Evolutionary conservation across 2,329 filamentous ascomycete species (phyloP).

Genomic region (Mariannaea sp.): DNA sequence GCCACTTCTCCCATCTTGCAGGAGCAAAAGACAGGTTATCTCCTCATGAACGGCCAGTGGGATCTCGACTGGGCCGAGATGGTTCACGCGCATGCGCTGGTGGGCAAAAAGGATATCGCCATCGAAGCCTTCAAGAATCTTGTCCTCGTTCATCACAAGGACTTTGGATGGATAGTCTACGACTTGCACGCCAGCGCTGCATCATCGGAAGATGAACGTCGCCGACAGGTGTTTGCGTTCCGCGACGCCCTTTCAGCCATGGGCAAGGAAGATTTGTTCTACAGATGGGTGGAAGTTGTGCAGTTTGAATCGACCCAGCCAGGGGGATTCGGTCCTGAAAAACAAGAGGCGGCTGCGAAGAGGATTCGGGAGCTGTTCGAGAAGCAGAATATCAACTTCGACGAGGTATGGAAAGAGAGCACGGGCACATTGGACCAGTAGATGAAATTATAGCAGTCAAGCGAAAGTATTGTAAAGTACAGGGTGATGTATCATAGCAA

Average conservation of each 20-base stretch:
- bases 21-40: constrained; percentile 81
- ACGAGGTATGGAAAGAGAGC: constrained; percentile 72
- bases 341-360: constrained; percentile 72
- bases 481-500: background rate
- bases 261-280: constrained; percentile 89
- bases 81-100: constrained; percentile 71
- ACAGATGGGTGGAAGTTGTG: constrained; percentile 89
- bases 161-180: constrained; percentile 67
- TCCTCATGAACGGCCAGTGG: constrained; percentile 84
- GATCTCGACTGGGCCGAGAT: constrained; percentile 86
- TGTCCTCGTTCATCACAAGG: constrained; percentile 70
- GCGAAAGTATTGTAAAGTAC: constrained; percentile 1
- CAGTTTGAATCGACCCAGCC: constrained; percentile 83
- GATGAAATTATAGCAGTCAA: background rate
- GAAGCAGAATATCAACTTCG: constrained; percentile 78
- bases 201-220: constrained; percentile 63
- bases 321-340: constrained; percentile 76
- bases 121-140: constrained; percentile 73
- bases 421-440: constrained; percentile 8
- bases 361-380: constrained; percentile 79
- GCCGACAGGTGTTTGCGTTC: constrained; percentile 79
- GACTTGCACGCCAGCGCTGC: constrained; percentile 63
- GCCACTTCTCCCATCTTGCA: constrained; percentile 72
- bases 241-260: constrained; percentile 74
- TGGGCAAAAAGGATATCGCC: constrained; percentile 64